Base-by-base conservation (phyloP, 2,329 filamentous ascomycete genomes). In the Hypoxylon sp. region DNA sequence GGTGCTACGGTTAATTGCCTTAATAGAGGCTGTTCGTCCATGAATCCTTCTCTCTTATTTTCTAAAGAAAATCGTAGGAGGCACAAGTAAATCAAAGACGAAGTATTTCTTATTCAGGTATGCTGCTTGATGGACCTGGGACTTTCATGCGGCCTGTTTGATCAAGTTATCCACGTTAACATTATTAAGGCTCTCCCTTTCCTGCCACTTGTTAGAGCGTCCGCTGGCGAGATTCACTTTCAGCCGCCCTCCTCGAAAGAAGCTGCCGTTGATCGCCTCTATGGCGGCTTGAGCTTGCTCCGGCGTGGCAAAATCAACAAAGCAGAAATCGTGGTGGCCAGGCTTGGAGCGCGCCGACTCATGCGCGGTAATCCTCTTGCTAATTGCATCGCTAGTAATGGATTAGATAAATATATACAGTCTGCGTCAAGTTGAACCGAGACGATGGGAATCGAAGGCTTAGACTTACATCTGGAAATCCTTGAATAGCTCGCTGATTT, bases 321-420 rank as follows among this genome's bases (percentile, higher is more conserved):
- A 91, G 72, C 88, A 87, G 77, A 88, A 91, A 78, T 91, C 86
- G 74, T 88, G 84, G 69, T 87, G 85, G 31, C 87, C 87, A 0
- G 83, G 80, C 44, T 82, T 81, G n/a, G 81, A 77, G 26, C 80
- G 81, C 64, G 84, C 90, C 74, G 79, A 87, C 74, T 81, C 88
- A 75, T 83, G 89, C 69, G 84, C 88, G 51, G 84, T 90, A 82
- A 87, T 91, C 17, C 84, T 80, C 71, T 86, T 86, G 71, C 84
- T 81, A 51, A 86, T 81, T 5, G 74, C 73, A 42, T 78, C 69
- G 5, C 74, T 79, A 48, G n/a, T 59, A 35, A 35, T n/a, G 24
- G 46, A 42, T 72, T 60, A 74, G 66, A 22, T 31, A 8, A 5
- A 14, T 31, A 8, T 5, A 17, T 13, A 31, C 22, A 6, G 19